Evolutionary conservation across 2,329 filamentous ascomycete genomes (phyloP), one percentile per base, ranked within the genome.

Genomic region (Calycina marina): DNA sequence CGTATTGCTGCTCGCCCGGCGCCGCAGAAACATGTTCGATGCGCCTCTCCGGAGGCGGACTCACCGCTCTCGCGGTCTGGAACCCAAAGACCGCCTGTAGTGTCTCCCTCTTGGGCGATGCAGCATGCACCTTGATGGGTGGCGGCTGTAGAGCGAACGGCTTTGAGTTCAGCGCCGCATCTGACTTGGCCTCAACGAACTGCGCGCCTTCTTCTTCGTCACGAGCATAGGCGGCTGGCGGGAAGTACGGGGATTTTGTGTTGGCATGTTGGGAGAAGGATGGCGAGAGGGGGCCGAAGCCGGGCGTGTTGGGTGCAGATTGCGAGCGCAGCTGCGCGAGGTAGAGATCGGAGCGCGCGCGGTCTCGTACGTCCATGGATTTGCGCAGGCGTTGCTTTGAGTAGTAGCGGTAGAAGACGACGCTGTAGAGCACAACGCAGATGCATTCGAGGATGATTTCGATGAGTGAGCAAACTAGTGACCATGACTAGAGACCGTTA

Each of bases 381-480:
- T 94, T 96, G 59, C 80, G 77, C 41, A 98, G 81, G 55, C 81
- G 80, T 56, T 84, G 80, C 70, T 96, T 98, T 45, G 81, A 85
- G 72, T 86, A 93, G 69, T 93, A 92, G 48, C 90, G 81, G 68
- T 93, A 96, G 66, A 96, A 94, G 55, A 94, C 76, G 52, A 94
- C 70, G 51, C 72, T 84, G 67, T 98, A 98, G 50, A 98, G 82
- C 33, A 75, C 65, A 55, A 98, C 93, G 52, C 81, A 84, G 52
- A 96, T 78, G 44, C 82, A 71, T 54, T 96, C 90, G 48, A 98
- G 69, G 40, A 94, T 81, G 45, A 98, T 69, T 59, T 98, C 90
- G 55, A 98, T 96, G 53, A 98, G 79, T 60, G 86, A 86, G 69
- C 90, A 98, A 54, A 98, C 80, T 41, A 98, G 68, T 25, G 79